A percentile compares a stretch with the other conserved stretches of the same genome.
Conservation (phyloP, 1,284 basidiomycete species). For the Ustilago shanxiensis region DNA sequence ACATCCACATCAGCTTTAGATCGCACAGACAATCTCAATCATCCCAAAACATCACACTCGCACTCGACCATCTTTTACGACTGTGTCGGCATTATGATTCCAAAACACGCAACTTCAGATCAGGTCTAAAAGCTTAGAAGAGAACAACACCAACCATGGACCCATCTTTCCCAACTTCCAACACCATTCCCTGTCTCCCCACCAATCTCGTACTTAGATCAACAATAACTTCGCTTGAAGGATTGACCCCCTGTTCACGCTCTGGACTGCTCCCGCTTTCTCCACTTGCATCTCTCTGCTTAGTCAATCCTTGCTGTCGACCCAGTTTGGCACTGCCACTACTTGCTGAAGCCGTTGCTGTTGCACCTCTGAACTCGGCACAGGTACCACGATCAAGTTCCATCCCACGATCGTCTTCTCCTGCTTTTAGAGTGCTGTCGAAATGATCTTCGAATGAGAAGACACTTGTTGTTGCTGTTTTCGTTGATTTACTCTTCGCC, state of each 20-base stretch:
- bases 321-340: background rate
- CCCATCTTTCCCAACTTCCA: conserved; percentile 43
- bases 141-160: conserved; percentile 48
- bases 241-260: conserved; percentile 12
- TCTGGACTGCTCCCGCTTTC: conserved; percentile 24
- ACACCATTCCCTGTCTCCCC: conserved; percentile 38
- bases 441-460: conserved; percentile 43
- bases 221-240: conserved; percentile 30
- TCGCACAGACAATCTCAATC: background rate
- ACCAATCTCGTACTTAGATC: conserved; percentile 47
- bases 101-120: no score
- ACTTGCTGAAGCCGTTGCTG: background rate
- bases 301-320: background rate
- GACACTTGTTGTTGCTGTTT: background rate
- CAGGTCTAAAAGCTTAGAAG: conserved; percentile 24
- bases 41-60: background rate
- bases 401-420: conserved; percentile 41
- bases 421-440: conserved; percentile 28
- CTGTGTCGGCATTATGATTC: background rate
- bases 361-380: conserved; percentile 32
- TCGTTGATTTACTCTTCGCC: conserved; percentile 15
- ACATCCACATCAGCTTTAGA: background rate
- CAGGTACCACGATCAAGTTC: conserved; percentile 50
- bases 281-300: conserved; percentile 1
- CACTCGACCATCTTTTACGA: background rate